Percentiles rank a stretch among this genome's conserved stretches.
Conservation (phyloP, 2,329 filamentous ascomycete species). For the Ophidiomyces ophidiicola region DNA sequence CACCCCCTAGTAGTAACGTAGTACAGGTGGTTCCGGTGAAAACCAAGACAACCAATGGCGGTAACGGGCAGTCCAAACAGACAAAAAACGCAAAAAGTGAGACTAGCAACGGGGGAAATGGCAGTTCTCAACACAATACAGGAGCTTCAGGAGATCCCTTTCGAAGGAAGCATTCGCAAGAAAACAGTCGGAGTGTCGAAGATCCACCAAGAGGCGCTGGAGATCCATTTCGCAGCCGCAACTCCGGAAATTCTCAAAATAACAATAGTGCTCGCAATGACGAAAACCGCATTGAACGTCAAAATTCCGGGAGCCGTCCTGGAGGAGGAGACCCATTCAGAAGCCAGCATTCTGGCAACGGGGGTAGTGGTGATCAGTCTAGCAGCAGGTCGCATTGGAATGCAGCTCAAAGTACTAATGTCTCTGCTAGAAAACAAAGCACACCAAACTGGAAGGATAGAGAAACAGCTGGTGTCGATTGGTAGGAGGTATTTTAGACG, state of each 20-base stretch:
- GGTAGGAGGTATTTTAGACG: neutral
- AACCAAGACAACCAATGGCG: neutral
- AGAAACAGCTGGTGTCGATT: neutral
- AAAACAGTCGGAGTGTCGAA: neutral
- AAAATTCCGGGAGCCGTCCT: neutral
- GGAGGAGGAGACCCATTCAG: neutral
- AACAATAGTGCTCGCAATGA: neutral
- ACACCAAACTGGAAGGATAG: neutral
- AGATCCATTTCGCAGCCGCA: neutral
- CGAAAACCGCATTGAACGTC: neutral
- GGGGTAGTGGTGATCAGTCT: neutral
- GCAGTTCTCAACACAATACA: neutral
- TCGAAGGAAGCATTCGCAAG: neutral
- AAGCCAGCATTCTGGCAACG: neutral
- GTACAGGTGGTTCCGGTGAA: too few relatives aligned
- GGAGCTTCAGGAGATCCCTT: neutral
- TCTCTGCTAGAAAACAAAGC: neutral
- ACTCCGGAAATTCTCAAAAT: neutral
- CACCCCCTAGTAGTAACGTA: too few relatives aligned
- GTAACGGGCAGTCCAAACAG: neutral
- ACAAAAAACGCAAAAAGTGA: neutral
- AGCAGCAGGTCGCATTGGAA: neutral
- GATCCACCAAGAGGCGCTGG: neutral
- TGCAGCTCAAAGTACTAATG: neutral
- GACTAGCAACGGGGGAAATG: neutral